Evolutionary conservation across 2,329 filamentous ascomycete species (phyloP).

Genomic region (Annulohypoxylon truncatum): DNA sequence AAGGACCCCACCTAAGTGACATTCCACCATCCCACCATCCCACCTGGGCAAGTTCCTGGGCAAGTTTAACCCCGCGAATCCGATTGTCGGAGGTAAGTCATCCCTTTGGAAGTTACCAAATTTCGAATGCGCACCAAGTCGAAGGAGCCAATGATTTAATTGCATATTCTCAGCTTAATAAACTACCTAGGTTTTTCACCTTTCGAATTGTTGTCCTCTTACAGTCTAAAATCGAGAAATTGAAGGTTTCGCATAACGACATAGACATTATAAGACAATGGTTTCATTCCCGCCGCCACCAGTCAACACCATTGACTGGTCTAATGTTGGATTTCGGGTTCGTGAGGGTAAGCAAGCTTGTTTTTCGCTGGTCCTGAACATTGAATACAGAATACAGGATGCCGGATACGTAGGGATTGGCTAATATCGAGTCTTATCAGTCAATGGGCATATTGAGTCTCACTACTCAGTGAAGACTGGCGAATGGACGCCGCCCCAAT

Average conservation of each 20-base stretch:
- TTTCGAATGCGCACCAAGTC: constrained; percentile 20
- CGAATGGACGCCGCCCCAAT: constrained; percentile 81
- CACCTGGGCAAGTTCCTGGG: no score
- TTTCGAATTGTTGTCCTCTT: neutral
- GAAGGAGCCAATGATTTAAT: constrained; percentile 29
- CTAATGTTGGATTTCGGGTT: constrained; percentile 90
- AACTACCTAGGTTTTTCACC: neutral
- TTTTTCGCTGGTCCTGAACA: neutral
- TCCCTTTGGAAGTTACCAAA: constrained; percentile 15
- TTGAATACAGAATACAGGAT: neutral
- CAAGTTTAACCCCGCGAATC: constrained; percentile 35
- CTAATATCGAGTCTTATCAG: constrained; percentile 57
- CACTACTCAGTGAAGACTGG: constrained; percentile 80
- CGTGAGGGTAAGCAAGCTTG: constrained; percentile 75
- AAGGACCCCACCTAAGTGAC: constrained; percentile 5
- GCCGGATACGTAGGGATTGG: neutral
- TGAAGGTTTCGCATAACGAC: constrained; percentile 2
- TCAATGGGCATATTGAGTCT: constrained; percentile 94
- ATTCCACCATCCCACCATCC: no score
- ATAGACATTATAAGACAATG: constrained; percentile 51
- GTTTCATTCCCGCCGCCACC: constrained; percentile 79
- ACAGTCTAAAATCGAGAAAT: neutral
- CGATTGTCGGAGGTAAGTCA: constrained; percentile 31
- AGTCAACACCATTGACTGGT: constrained; percentile 89
- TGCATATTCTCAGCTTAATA: constrained; percentile 21